Percentiles rank a stretch among this genome's conserved stretches.
These are phyloP conservation scores for Powellomyces hirtus DNA, from an alignment of 192 early-diverging fungal genomes.

Conservation along the genomic window DNA sequence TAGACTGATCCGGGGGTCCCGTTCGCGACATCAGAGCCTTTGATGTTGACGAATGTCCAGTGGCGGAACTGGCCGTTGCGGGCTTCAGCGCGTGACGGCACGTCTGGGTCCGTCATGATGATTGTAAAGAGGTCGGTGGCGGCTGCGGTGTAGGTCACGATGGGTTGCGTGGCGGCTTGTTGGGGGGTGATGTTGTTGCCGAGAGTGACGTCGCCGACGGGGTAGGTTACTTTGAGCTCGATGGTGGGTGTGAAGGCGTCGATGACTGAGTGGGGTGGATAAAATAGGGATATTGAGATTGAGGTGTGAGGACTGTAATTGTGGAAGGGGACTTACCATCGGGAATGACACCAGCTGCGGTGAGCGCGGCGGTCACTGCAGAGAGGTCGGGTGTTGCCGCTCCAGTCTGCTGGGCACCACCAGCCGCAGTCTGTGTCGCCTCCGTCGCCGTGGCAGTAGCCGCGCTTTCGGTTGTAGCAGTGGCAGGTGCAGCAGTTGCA, in stretches of 20 bases:
- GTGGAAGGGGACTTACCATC: too few relatives aligned
- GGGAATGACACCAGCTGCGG: neutral
- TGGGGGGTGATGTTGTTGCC: conserved; percentile 1
- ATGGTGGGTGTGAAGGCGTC: neutral
- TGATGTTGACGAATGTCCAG: conserved; percentile 54
- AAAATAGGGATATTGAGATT: neutral
- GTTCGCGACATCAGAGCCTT: neutral
- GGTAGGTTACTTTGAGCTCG: neutral
- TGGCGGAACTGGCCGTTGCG: conserved; percentile 53
- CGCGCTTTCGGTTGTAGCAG: neutral
- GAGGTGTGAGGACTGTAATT: neutral
- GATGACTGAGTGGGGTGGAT: neutral
- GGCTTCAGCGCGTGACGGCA: conserved; percentile 40
- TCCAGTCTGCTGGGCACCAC: neutral
- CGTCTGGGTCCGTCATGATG: conserved; percentile 55
- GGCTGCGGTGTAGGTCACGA: neutral
- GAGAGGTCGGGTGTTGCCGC: neutral
- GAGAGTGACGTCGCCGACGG: neutral
- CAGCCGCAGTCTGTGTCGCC: neutral
- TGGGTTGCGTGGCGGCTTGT: neutral
- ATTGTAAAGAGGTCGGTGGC: neutral
- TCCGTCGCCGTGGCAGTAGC: neutral
- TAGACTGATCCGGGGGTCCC: neutral
- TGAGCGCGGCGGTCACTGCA: neutral
- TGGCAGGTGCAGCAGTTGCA: neutral